Conservation (phyloP, 768 basidiomycete species). For the Dentipellis fragilis region DNA sequence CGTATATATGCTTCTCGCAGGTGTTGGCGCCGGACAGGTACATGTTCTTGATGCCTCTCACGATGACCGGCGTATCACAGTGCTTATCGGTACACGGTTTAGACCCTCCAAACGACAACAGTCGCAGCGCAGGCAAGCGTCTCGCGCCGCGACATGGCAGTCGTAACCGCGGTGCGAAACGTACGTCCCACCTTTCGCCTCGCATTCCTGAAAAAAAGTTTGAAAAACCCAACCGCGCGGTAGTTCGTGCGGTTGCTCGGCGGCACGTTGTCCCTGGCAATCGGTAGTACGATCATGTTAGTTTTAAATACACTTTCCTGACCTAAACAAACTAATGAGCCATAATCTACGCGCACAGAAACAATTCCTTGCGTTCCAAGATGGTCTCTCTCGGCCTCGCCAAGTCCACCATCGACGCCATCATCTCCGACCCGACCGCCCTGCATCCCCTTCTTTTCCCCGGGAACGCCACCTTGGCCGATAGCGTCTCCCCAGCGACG, state of each 20-base stretch:
- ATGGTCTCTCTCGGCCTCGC: conserved; percentile 31
- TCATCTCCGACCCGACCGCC: conserved; percentile 40
- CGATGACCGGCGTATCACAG: not conserved
- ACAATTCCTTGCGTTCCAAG: conserved; percentile 22
- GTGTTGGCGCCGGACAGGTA: not conserved
- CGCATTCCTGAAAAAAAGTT: not conserved
- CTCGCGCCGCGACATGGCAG: conserved; percentile 60
- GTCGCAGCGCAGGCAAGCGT: conserved; percentile 70
- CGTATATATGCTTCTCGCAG: conserved; percentile 22
- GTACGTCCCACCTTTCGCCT: conserved; percentile 20
- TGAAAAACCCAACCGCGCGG: conserved; percentile 1
- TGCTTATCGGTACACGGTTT: not conserved
- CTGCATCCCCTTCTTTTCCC: conserved; percentile 23
- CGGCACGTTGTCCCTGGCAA: conserved; percentile 56
- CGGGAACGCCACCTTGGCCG: conserved; percentile 5
- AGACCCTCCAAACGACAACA: conserved; percentile 56
- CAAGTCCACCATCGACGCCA: conserved; percentile 25
- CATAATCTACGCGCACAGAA: not conserved
- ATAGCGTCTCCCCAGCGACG: conserved; percentile 25
- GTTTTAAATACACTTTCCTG: too few relatives aligned
- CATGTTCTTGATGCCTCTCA: not conserved
- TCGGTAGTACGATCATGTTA: conserved; percentile 50
- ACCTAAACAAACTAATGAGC: too few relatives aligned
- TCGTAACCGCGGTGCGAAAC: conserved; percentile 61
- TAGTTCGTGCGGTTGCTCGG: conserved; percentile 64